These are phyloP conservation scores for Cercospora canescens DNA, from an alignment of 2,329 filamentous ascomycete species.

Conservation along the genomic window DNA sequence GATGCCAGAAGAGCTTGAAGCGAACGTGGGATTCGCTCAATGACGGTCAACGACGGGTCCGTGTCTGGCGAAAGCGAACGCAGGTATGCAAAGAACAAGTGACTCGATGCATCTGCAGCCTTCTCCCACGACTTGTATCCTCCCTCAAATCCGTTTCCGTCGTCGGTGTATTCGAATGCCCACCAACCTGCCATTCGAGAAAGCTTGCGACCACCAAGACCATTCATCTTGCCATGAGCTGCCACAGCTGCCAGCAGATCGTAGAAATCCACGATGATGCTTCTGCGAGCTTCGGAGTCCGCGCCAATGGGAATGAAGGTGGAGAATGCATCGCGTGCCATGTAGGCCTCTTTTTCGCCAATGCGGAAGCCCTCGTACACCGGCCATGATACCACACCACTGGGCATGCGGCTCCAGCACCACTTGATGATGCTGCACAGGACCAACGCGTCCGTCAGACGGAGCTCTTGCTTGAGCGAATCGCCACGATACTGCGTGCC, in stretches of 20 bases:
- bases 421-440: constrained; percentile 94
- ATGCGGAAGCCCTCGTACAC: constrained; percentile 95
- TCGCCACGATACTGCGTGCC: constrained; percentile 64
- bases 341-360: constrained; percentile 88
- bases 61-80: constrained; percentile 83
- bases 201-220: constrained; percentile 87
- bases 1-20: constrained; percentile 87
- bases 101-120: constrained; percentile 93
- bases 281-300: constrained; percentile 78
- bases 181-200: constrained; percentile 97
- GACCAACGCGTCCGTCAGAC: constrained; percentile 92
- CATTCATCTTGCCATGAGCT: constrained; percentile 90
- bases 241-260: constrained; percentile 88
- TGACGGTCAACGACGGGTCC: constrained; percentile 67
- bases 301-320: constrained; percentile 95
- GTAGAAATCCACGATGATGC: constrained; percentile 95
- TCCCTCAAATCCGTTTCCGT: constrained; percentile 87
- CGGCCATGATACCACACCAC: constrained; percentile 94
- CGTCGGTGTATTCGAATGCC: constrained; percentile 91
- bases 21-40: constrained; percentile 84
- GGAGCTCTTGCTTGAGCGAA: constrained; percentile 76
- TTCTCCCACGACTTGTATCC: constrained; percentile 87
- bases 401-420: constrained; percentile 93
- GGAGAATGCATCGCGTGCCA: constrained; percentile 90
- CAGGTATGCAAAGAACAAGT: constrained; percentile 97